phyloP scores from a whole-genome alignment of 176 grass and related monocot genomes.

The Ensete glaucum region DNA sequence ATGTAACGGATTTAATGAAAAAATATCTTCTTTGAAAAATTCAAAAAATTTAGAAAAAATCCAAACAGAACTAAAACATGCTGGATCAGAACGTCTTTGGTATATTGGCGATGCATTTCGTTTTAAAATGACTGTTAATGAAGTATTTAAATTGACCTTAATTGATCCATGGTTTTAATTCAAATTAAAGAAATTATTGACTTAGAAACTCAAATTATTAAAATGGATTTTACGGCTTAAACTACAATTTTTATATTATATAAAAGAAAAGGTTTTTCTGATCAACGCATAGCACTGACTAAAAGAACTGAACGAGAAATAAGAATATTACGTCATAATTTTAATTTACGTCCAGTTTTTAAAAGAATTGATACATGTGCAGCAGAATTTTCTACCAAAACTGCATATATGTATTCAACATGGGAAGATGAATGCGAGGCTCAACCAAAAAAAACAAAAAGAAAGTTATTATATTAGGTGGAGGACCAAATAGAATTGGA shows the following conservation, averaged over 20 bases:
- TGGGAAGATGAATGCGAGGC: constrained; percentile 89
- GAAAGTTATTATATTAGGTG: constrained; percentile 92
- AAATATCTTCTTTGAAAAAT: no score
- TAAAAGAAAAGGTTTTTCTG: no score
- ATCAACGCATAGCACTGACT: no score
- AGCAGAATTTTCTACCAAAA: constrained; percentile 89
- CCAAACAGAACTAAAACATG: constrained; percentile 73
- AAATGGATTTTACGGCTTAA: no score
- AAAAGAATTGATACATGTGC: constrained; percentile 95
- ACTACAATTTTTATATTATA: no score
- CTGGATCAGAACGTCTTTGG: constrained; percentile 77
- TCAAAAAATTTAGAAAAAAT: constrained; percentile 78
- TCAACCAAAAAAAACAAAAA: constrained; percentile 55
- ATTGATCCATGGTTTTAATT: constrained; percentile 87
- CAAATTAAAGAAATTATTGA: constrained; percentile 64
- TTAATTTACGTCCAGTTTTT: constrained; percentile 59
- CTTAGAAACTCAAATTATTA: constrained; percentile 53
- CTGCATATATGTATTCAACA: constrained; percentile 90
- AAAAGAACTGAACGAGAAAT: constrained; percentile 61
- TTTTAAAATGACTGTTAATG: constrained; percentile 73
- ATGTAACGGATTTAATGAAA: constrained; percentile 74
- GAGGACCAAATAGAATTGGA: constrained; percentile 84
- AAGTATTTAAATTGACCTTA: constrained; percentile 62
- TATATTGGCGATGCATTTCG: constrained; percentile 67
- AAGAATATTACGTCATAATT: constrained; percentile 41